Evolutionary conservation across 2,329 filamentous ascomycete genomes (phyloP).

Genomic region (Aschersonia sp.): DNA sequence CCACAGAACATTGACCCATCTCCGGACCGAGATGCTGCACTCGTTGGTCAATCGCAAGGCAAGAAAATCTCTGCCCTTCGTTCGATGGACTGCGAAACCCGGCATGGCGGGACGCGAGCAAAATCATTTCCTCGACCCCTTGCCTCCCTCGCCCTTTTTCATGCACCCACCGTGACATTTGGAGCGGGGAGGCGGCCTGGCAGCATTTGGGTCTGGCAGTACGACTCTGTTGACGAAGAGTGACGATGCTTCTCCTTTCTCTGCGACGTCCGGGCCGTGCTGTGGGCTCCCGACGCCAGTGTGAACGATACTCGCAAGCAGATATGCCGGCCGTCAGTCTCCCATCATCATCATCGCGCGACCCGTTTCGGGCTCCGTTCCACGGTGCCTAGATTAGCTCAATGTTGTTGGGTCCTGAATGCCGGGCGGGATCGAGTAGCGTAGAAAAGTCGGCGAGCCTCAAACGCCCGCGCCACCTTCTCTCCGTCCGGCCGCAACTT

Average conservation of each 20-base stretch:
- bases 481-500: too few relatives aligned
- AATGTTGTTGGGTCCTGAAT: background rate
- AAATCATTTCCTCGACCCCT: background rate
- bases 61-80: too few relatives aligned
- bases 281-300: too few relatives aligned
- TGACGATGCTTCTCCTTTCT: background rate
- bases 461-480: too few relatives aligned
- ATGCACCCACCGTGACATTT: background rate
- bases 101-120: background rate
- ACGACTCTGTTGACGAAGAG: background rate
- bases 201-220: background rate
- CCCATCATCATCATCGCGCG: too few relatives aligned
- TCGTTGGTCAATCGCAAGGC: too few relatives aligned
- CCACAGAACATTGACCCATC: background rate
- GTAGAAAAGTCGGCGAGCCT: too few relatives aligned
- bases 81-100: background rate
- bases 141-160: background rate
- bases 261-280: background rate
- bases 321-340: too few relatives aligned
- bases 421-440: background rate
- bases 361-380: background rate
- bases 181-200: background rate
- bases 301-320: too few relatives aligned
- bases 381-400: background rate
- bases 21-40: background rate